Base-by-base conservation (phyloP, 192 early-diverging fungal species). In the Gryganskiella cystojenkinii region DNA sequence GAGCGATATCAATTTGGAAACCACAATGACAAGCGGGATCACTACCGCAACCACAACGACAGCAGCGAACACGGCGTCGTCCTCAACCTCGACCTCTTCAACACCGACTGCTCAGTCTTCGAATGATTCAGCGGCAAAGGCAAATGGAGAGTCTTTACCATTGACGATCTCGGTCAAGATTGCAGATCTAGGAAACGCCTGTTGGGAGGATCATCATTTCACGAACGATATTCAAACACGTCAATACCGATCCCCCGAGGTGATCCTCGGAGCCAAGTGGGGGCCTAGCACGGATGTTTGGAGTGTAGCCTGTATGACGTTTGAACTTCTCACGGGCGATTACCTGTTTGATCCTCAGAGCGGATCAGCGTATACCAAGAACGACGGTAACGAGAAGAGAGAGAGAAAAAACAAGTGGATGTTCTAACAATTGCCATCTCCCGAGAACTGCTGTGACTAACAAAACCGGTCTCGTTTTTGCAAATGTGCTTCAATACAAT, bases 181-280 rank as follows among this genome's bases (percentile, higher is more conserved):
- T 71, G 96, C 96, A 13, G 97, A 99, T 81, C 81, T 99, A 19
- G 97, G 97, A 15, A 99, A 99, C 74, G 95, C 96, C 24, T 97
- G 95, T 62, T 99, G 97, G 97, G 89, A 91, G 1, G 85, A 97
- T 75, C 92, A 96, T 80, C 95, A 99, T 74, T 98, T 97, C 68
- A 96, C 96, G 1, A 91, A 93, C 42, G 95, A 97, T 73, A 98
- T 99, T 62, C 97, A 99, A 83, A 99, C 97, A 42, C 91, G 97
- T 55, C 95, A 99, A 80, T 99, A 99, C 71, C 90, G 97, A 59
- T 93, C 91, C 10, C 97, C 97, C 27, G 97, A 99, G 73, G 97
- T 96, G 2, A 96, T 98, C 58, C 82, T 98, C 20, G 97, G 97
- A 3, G 85, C 91, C 24, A 83, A 87, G 40, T 99, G 96, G 91